Base-by-base conservation (phyloP, 805 yeast species). In the Kregervanrija pseudodelftensis region DNA sequence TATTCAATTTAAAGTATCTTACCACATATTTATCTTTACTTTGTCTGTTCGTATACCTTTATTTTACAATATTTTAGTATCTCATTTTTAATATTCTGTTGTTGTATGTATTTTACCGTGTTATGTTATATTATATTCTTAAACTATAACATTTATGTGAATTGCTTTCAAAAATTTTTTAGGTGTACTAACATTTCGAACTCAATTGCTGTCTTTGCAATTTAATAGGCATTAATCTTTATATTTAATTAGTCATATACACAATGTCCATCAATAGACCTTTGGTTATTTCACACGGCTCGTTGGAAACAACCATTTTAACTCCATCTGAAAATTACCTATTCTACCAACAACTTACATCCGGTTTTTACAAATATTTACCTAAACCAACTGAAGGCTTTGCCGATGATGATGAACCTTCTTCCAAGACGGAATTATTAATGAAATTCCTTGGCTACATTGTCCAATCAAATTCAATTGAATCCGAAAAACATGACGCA, bases 341-440 rank as follows among this genome's bases (percentile, higher is more conserved):
- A 57, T 77, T 81, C 57, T 86, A 86, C 61, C 82, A 91, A 48
- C 96, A 90, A 67, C 75, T 93, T 56, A 85, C 86, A 58, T 90
- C 88, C 53, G 95, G 83, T 66, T 93, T 91, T 64, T 70, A 69
- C 59, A 85, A 85, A 61, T 68, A 80, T 15, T 77, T 93, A 53
- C 91, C 95, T 8, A 78, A 75, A 40, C 80, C 80, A 36, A 84
- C 96, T 37, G 96, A 87, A 60, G 93, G 84, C 12, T 81, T 76
- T 54, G 91, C 90, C 40, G 83, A 77, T 47, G 95, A 86, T 55
- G 84, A 84, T 51, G 97, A 90, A 68, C 96, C 96, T 33, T 67
- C 87, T 32, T 80, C 91, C 38, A 80, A 90, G 39, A 82, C 88
- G 34, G 97, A 91, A 66, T 76, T 93, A 47, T 75, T 88, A 50